Base-by-base conservation (phyloP, 2,329 filamentous ascomycete genomes). In the Alternaria postmessia region DNA sequence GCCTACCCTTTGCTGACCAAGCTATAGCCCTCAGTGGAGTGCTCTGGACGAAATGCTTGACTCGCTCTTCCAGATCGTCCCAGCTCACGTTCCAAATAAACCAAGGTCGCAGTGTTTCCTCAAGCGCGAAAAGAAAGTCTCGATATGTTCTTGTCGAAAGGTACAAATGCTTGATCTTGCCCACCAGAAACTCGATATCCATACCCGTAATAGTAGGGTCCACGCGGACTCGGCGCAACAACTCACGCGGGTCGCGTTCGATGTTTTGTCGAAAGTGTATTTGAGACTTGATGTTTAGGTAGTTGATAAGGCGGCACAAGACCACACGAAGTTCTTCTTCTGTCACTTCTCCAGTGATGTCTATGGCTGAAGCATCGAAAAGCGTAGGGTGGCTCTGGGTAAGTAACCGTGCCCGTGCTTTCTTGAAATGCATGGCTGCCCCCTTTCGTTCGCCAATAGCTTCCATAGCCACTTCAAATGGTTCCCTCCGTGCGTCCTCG, bases 191-290 rank as follows among this genome's bases (percentile, higher is more conserved):
- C 12, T 65, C 59, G 26, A 64, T 38, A 30, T 74, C 57, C 42
- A 74, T 51, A 8, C 72, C 73, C 12, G 66, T 63, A 16, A 71
- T 60, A 7, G 68, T 62, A 3, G 73, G 73, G 42, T 74, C 69
- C 11, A 75, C 62, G 16, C 64, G 49, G 2, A 62, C 30, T n/a
- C 51, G 49, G 20, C 63, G 66, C 20, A 72, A 48, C 7, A 60
- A 26, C 14, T 68, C 64, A 42, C 47, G 44, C 28, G 36, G 51
- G 16, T 61, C 51, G 3, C 57, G 5, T 7, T 2, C 5, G 9
- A 65, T 34, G 12, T 46, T 38, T 16, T 18, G 58, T 28, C 43
- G 28, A n/a, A 67, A 57, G 9, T 28, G 16, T 5, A 30, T 3
- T 2, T 46, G 20, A 28, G 39, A 54, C 6, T 52, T 42, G 16